Conservation (phyloP, 495 filamentous ascomycete species). For the Lichina pygmaea region DNA sequence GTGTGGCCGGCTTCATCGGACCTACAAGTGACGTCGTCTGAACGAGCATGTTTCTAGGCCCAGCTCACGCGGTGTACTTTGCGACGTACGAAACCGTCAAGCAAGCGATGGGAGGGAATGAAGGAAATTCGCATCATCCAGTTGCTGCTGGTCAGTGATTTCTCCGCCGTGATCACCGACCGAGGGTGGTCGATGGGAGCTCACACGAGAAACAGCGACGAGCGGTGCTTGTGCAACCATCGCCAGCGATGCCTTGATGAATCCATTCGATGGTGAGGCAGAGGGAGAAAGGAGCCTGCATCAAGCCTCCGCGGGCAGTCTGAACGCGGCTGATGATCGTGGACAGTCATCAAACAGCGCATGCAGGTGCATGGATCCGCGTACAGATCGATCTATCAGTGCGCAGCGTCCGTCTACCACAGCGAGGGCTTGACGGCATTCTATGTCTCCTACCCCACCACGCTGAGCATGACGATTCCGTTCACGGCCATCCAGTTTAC, state of each 20-base stretch:
- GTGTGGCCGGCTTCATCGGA: conserved; percentile 7
- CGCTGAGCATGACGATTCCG: conserved; percentile 92
- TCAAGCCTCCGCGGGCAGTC: background rate
- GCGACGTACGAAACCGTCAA: conserved; percentile 94
- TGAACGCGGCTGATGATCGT: background rate
- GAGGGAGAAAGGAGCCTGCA: too few species aligned
- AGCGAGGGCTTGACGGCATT: conserved; percentile 78
- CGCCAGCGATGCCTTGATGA: conserved; percentile 95
- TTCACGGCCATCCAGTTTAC: conserved; percentile 93
- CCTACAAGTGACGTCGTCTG: background rate
- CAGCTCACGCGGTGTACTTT: conserved; percentile 94
- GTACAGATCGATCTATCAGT: conserved; percentile 61
- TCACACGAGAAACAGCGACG: conserved; percentile 27
- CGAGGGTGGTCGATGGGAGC: background rate
- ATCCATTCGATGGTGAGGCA: conserved; percentile 75
- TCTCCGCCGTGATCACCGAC: background rate
- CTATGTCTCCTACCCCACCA: conserved; percentile 97
- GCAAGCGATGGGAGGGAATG: conserved; percentile 81
- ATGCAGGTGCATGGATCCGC: conserved; percentile 97
- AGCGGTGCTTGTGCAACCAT: conserved; percentile 90
- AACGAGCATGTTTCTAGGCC: conserved; percentile 27
- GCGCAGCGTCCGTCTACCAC: conserved; percentile 61
- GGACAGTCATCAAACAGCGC: conserved; percentile 84
- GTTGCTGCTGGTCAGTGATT: conserved; percentile 51
- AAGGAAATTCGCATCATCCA: conserved; percentile 69